These are phyloP conservation scores for Dryadomyces sulphureus DNA, from an alignment of 2,329 filamentous ascomycete genomes.

Conservation along the genomic window DNA sequence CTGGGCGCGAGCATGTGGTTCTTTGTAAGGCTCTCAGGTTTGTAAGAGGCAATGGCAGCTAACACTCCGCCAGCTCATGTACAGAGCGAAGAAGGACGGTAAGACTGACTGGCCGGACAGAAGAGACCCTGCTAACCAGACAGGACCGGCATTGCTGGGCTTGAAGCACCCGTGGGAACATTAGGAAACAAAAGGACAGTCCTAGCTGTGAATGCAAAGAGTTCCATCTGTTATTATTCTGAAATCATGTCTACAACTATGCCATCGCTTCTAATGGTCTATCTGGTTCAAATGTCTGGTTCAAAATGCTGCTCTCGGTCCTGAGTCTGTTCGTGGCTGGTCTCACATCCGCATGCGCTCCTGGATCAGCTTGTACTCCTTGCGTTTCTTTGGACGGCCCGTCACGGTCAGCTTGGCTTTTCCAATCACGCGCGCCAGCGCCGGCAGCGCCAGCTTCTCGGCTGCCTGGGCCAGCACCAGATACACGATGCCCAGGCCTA, in stretches of 20 bases:
- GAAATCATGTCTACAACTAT: no score
- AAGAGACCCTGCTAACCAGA: conserved; percentile 5
- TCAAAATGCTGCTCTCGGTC: background rate
- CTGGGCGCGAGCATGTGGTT: conserved; percentile 98
- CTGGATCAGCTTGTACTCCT: conserved; percentile 71
- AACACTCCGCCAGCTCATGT: conserved; percentile 57
- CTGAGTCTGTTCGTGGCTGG: background rate
- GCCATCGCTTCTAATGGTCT: no score
- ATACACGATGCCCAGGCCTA: conserved; percentile 55
- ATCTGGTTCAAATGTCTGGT: no score
- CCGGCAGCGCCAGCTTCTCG: conserved; percentile 57
- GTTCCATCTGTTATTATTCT: no score
- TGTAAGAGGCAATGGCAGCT: conserved; percentile 2
- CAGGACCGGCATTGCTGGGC: conserved; percentile 65
- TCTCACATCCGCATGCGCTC: conserved; percentile 43
- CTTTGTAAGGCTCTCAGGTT: conserved; percentile 72
- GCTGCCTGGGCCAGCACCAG: conserved; percentile 54
- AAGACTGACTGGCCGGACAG: conserved; percentile 12
- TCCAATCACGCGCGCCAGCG: conserved; percentile 54
- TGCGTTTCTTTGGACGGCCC: conserved; percentile 57
- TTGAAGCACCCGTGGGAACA: conserved; percentile 97
- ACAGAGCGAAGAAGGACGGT: conserved; percentile 93
- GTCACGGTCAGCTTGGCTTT: conserved; percentile 40
- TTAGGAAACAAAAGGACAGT: conserved; percentile 27
- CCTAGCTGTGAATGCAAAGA: background rate